Evolutionary conservation across 148 eudicot species (phyloP).

Genomic region (Dianthus caryophyllus): DNA sequence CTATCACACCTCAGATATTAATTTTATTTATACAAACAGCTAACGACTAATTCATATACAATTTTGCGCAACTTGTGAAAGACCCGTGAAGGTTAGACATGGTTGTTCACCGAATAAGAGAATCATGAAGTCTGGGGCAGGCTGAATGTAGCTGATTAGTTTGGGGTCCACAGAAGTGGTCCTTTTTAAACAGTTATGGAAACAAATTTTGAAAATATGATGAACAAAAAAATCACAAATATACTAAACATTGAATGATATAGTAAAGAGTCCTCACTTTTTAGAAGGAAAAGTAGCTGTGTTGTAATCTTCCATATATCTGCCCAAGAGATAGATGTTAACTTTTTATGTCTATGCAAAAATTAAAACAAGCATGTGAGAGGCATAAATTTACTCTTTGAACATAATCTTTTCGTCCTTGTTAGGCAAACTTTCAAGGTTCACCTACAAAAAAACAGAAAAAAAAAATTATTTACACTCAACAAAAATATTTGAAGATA

Average conservation of each 20-base stretch:
- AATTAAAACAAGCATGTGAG: neutral
- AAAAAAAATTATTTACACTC: neutral
- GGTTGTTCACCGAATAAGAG: neutral
- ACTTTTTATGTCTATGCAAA: neutral
- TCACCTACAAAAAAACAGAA: constrained; percentile 47
- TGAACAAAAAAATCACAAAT: neutral
- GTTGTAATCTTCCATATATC: constrained; percentile 98
- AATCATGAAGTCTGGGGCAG: neutral
- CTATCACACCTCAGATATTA: neutral
- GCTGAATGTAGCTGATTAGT: constrained; percentile 1
- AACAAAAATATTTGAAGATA: neutral
- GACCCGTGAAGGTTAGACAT: neutral
- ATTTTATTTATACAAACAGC: neutral
- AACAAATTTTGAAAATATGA: too few species aligned
- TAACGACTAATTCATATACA: neutral
- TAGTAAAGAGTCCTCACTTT: constrained; percentile 51
- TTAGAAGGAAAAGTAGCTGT: constrained; percentile 92
- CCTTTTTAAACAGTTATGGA: neutral
- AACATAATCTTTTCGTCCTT: constrained; percentile 98
- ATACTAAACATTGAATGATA: constrained; percentile 2
- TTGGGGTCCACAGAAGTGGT: neutral
- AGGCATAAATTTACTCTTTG: constrained; percentile 59
- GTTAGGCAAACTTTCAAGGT: constrained; percentile 84
- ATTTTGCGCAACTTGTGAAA: neutral
- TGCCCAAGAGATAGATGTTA: constrained; percentile 27